These are phyloP conservation scores for Inga oerstediana DNA, from an alignment of 306 rosid genomes.

Conservation along the genomic window DNA sequence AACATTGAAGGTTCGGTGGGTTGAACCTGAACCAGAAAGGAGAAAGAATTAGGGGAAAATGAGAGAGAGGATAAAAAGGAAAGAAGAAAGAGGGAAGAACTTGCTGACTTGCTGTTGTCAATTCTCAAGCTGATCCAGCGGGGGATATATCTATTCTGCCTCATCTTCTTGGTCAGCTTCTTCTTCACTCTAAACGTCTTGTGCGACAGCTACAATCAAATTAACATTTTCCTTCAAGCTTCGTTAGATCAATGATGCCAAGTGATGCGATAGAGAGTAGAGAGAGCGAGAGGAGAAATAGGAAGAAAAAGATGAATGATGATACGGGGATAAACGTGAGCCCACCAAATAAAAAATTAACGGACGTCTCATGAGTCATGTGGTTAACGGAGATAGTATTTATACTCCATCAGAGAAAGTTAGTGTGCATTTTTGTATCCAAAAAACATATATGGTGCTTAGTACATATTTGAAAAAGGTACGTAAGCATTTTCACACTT, in stretches of 20 bases:
- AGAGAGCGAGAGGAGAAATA: too few relatives aligned
- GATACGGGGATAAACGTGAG: too few relatives aligned
- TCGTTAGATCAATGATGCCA: neutral
- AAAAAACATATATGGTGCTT: too few relatives aligned
- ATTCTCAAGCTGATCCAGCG: conserved; percentile 67
- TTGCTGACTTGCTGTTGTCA: conserved; percentile 42
- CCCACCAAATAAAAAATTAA: too few relatives aligned
- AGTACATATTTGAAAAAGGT: too few relatives aligned
- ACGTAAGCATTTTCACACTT: too few relatives aligned
- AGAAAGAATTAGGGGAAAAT: conserved; percentile 32
- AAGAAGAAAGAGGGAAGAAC: neutral
- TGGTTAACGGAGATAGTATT: too few relatives aligned
- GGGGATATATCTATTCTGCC: conserved; percentile 74
- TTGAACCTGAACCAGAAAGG: neutral
- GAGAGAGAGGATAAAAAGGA: neutral
- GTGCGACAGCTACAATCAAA: conserved; percentile 41
- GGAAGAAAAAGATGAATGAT: too few relatives aligned
- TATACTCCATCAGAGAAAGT: too few relatives aligned
- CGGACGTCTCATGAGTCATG: too few relatives aligned
- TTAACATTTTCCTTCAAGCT: neutral
- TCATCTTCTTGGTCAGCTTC: conserved; percentile 76
- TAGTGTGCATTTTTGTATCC: too few relatives aligned
- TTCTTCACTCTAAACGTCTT: conserved; percentile 66
- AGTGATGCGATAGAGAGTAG: too few relatives aligned
- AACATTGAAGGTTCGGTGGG: neutral